Evolutionary conservation across 2,329 filamentous ascomycete genomes (phyloP), one percentile per base, ranked within the genome.

Genomic region (Microdochium trichocladiopsis): DNA sequence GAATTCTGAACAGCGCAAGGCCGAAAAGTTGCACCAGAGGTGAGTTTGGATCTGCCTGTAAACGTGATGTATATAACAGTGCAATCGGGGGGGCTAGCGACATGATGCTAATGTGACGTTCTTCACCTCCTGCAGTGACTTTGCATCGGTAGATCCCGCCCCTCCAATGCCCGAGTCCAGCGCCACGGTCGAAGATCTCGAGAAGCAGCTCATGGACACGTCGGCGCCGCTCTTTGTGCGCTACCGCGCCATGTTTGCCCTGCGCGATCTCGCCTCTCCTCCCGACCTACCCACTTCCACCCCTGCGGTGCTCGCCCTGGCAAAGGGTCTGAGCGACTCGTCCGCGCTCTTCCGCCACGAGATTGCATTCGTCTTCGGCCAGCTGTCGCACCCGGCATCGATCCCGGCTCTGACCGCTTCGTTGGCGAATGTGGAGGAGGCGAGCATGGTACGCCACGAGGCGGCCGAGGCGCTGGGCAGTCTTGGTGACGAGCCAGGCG

Each of bases 191-290:
- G 77, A 86, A 31, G 83, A 88, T 52, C 79, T 99, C 31, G 87
- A 88, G 64, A 79, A 82, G 63, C 83, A 81, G 23, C 77, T 99
- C 51, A 84, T 97, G 69, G 86, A 97, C 69, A 86, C 87, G 5
- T 80, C 75, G 4, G 74, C 86, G 49, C 89, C 91, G 23, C 82
- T 99, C 12, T 99, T 99, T 77, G 76, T 90, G 66, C 86, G 94
- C 66, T 99, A 99, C 73, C 85, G 94, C 63, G 93, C 94, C 68
- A 99, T 99, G 94, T 99, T 99, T 66, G 89, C 90, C 53, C 84
- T 99, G 50, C 87, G 94, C 65, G 94, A 99, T 70, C 84, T 99
- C 50, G 91, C 92, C 22, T 96, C 92, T 3, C 94, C 94, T 16
- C 92, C 93, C 10, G 88, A 95, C 65, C 84, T 95, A 45, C 88